Evolutionary conservation across 306 rosid genomes (phyloP).

Genomic region (Arachis stenosperma): DNA sequence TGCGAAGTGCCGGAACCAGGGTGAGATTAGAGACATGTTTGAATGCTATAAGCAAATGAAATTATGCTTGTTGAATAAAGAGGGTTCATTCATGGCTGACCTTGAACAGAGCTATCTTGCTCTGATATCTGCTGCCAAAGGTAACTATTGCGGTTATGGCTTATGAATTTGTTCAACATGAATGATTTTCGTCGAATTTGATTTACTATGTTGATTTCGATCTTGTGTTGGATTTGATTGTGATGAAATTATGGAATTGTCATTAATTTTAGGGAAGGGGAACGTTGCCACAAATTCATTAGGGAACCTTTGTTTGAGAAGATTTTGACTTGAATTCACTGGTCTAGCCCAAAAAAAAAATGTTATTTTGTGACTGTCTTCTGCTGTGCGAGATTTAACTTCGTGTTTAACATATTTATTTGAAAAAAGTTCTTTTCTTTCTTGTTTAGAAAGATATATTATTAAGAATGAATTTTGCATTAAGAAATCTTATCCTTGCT

Average conservation of each 20-base stretch:
- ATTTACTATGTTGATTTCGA: neutral
- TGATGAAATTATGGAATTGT: neutral
- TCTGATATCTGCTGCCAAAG: conserved; percentile 36
- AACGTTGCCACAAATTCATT: neutral
- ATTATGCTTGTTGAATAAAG: conserved; percentile 27
- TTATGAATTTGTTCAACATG: neutral
- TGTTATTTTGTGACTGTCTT: neutral
- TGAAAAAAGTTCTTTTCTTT: neutral
- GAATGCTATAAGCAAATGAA: conserved; percentile 31
- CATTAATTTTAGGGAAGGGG: neutral
- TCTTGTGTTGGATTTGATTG: neutral
- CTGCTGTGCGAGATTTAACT: neutral
- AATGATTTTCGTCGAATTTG: neutral
- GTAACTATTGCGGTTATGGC: neutral
- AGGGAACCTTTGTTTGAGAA: neutral
- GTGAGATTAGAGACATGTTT: conserved; percentile 18
- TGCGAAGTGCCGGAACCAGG: conserved; percentile 4
- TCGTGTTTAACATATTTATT: neutral
- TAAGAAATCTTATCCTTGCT: neutral
- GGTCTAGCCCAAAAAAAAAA: neutral
- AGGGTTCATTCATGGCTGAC: conserved; percentile 15
- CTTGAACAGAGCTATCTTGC: conserved; percentile 31
- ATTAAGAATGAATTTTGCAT: neutral
- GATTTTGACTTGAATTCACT: neutral
- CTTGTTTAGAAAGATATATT: neutral